Evolutionary conservation across 768 basidiomycete species (phyloP).

Genomic region (Sutorius australiensis): DNA sequence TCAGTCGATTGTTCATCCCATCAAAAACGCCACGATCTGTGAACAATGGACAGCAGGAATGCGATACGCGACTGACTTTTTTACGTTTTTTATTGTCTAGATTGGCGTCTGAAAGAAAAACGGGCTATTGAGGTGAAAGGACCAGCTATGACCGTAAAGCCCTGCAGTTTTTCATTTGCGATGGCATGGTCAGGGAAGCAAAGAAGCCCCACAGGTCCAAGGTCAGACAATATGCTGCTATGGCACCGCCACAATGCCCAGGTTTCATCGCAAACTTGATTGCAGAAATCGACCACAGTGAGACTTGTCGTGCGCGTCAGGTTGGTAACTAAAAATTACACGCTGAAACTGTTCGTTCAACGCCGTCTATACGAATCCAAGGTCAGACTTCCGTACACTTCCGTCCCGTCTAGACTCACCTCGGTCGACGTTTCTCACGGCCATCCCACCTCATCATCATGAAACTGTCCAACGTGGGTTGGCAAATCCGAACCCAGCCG

Average conservation of each 20-base stretch:
- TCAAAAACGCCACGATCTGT: slow-evolving; percentile 8
- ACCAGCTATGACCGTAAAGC: background rate
- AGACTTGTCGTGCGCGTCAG: background rate
- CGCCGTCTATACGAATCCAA: background rate
- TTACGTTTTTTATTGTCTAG: slow-evolving; percentile 14
- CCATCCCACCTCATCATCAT: background rate
- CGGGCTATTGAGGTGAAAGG: background rate
- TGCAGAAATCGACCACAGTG: background rate
- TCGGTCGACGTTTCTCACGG: slow-evolving; percentile 2
- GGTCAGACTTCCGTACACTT: background rate
- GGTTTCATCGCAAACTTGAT: background rate
- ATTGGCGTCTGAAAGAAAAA: background rate
- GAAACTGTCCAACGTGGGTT: background rate
- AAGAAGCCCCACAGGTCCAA: slow-evolving; percentile 14
- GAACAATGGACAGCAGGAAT: background rate
- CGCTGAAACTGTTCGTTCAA: background rate
- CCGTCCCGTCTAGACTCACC: background rate
- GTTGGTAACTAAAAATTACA: background rate
- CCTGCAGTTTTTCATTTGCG: slow-evolving; percentile 16
- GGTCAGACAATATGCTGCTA: background rate
- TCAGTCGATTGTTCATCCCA: background rate
- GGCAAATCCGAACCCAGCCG: slow-evolving; percentile 10
- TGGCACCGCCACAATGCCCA: background rate
- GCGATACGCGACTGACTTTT: slow-evolving; percentile 11
- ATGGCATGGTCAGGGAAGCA: slow-evolving; percentile 16